Conservation (phyloP, 257 asterid species). For the Knoxia roxburghii region DNA sequence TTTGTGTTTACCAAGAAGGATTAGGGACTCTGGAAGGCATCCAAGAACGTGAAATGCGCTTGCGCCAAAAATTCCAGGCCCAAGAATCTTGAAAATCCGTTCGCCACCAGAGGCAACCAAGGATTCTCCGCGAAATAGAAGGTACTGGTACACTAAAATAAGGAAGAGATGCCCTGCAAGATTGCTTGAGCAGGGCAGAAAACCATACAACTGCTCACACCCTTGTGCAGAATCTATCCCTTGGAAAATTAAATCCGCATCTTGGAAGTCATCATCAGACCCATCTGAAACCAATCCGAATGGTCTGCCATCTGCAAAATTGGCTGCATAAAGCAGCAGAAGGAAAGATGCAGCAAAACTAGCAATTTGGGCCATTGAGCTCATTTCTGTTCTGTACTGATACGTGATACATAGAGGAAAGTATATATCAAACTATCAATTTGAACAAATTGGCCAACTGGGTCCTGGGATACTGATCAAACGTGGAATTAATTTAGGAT, state of each 20-base stretch:
- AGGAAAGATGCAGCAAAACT: constrained; percentile 5
- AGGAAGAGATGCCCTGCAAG: constrained; percentile 38
- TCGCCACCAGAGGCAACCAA: constrained; percentile 40
- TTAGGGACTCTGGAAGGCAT: constrained; percentile 40
- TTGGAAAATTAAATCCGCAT: constrained; percentile 14
- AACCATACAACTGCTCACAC: constrained; percentile 44
- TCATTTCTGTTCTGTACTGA: background rate
- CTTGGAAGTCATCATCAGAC: background rate
- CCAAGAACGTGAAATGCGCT: constrained; percentile 53
- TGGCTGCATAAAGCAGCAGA: background rate
- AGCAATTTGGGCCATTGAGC: background rate
- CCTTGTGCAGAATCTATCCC: constrained; percentile 13
- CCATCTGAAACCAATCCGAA: constrained; percentile 17
- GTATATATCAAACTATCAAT: background rate
- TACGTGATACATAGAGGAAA: background rate
- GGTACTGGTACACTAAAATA: constrained; percentile 38
- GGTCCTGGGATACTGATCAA: background rate
- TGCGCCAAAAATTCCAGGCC: constrained; percentile 57
- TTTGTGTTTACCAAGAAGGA: constrained; percentile 30
- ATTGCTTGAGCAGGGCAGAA: constrained; percentile 40
- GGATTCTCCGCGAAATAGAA: constrained; percentile 41
- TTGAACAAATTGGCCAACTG: background rate
- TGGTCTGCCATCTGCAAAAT: background rate
- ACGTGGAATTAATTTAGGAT: background rate
- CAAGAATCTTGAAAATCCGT: constrained; percentile 45